These are phyloP conservation scores for Lactuca saligna DNA, from an alignment of 129 eudicot species.

Conservation along the genomic window DNA sequence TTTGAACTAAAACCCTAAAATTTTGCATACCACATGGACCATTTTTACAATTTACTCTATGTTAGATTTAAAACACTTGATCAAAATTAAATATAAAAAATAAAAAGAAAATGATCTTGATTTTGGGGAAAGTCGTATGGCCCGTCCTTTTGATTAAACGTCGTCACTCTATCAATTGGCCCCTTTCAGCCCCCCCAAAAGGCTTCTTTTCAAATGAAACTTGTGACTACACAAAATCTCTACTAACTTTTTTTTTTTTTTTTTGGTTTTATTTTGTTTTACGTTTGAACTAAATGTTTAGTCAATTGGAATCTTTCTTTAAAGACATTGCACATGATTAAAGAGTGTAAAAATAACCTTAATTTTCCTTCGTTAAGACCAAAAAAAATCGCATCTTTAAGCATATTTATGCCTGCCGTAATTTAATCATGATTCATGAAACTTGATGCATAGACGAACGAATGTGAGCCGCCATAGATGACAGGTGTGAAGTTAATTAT, in stretches of 20 bases:
- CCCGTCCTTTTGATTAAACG: constrained; percentile 29
- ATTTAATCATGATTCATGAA: not conserved
- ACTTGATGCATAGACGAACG: not conserved
- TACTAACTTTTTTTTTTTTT: not conserved
- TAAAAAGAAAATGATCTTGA: not conserved
- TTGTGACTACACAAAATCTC: not conserved
- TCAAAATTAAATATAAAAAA: no score
- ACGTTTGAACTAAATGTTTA: constrained; percentile 4
- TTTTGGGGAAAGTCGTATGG: not conserved
- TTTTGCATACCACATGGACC: no score
- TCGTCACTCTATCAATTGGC: constrained; percentile 16
- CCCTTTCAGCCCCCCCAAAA: constrained; percentile 28
- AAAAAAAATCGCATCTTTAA: constrained; percentile 9
- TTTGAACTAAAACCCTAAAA: no score
- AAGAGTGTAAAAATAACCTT: not conserved
- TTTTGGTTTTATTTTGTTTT: no score
- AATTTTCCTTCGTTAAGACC: constrained; percentile 2
- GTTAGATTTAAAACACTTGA: not conserved
- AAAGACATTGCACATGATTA: constrained; percentile 7
- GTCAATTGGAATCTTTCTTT: constrained; percentile 15
- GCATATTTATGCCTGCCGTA: constrained; percentile 18
- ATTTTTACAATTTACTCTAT: no score
- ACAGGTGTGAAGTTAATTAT: constrained; percentile 3
- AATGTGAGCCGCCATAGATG: constrained; percentile 19
- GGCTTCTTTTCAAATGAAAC: not conserved